Evolutionary conservation across 345 rosid genomes (phyloP).

Genomic region (Populus davidiana): DNA sequence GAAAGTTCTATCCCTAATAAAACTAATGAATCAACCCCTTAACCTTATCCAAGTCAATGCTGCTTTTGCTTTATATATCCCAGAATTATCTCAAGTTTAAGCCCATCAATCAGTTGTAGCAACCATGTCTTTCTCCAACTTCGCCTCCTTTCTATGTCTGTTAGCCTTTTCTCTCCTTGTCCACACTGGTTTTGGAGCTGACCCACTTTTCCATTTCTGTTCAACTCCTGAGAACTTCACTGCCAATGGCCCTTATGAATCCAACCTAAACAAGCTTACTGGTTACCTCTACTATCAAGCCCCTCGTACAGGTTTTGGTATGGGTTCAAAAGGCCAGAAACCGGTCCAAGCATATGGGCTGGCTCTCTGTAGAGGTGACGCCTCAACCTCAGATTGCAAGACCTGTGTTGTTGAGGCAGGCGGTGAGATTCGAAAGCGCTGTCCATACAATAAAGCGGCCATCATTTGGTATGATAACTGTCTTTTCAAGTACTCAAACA

Average conservation of each 20-base stretch:
- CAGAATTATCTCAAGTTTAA: background rate
- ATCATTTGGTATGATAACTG: conserved; percentile 50
- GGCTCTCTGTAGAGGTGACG: conserved; percentile 42
- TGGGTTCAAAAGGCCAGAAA: conserved; percentile 14
- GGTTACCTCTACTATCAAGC: conserved; percentile 17
- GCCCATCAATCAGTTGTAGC: background rate
- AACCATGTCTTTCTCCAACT: conserved; percentile 22
- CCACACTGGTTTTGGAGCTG: conserved; percentile 24
- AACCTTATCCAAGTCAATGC: background rate
- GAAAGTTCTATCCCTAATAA: background rate
- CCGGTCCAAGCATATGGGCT: conserved; percentile 32
- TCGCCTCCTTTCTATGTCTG: conserved; percentile 1
- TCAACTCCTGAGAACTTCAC: conserved; percentile 38
- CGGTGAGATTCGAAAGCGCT: conserved; percentile 27
- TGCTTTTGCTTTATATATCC: background rate
- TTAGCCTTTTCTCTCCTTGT: conserved; percentile 25
- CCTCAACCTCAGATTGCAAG: conserved; percentile 30
- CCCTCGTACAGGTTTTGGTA: conserved; percentile 32
- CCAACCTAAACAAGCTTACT: conserved; percentile 31
- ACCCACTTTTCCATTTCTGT: conserved; percentile 44
- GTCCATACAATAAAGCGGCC: conserved; percentile 38
- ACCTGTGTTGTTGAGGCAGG: conserved; percentile 33
- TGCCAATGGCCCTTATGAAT: conserved; percentile 26
- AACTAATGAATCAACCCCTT: background rate
- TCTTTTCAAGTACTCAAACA: conserved; percentile 35